phyloP scores from a whole-genome alignment of 2,329 filamentous ascomycete genomes.

The Coniochaeta pulveracea region DNA sequence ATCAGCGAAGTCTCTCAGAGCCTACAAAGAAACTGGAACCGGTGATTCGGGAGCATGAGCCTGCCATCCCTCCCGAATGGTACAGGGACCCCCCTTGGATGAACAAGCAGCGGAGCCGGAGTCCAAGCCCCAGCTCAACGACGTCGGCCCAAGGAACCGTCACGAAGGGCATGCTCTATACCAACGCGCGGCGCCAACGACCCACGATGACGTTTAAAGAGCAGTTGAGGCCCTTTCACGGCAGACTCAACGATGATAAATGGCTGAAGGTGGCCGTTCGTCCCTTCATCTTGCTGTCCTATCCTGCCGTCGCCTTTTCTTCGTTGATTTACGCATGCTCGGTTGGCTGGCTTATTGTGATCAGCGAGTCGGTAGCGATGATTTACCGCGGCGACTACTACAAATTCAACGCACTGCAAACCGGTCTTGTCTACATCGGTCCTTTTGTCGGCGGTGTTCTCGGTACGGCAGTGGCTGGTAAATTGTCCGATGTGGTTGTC shows the following conservation, averaged over 20 bases:
- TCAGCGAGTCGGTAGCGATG: constrained; percentile 75
- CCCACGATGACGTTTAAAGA: constrained; percentile 62
- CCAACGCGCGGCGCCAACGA: constrained; percentile 52
- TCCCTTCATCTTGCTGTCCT: constrained; percentile 77
- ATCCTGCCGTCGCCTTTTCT: constrained; percentile 85
- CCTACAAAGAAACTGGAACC: neutral
- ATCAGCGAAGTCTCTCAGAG: neutral
- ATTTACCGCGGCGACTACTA: constrained; percentile 69
- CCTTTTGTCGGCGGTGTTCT: constrained; percentile 83
- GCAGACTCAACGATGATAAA: constrained; percentile 63
- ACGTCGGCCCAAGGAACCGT: constrained; percentile 6
- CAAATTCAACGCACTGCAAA: constrained; percentile 69
- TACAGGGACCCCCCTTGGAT: neutral
- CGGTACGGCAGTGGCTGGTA: constrained; percentile 85
- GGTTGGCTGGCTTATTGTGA: constrained; percentile 89
- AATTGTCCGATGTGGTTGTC: constrained; percentile 76
- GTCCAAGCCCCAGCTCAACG: constrained; percentile 12
- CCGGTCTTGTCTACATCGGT: constrained; percentile 79
- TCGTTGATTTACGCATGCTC: constrained; percentile 75
- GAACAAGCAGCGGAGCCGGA: too few relatives aligned
- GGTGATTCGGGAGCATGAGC: neutral
- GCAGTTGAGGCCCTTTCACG: constrained; percentile 67
- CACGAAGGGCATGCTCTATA: constrained; percentile 46
- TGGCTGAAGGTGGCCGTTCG: constrained; percentile 71
- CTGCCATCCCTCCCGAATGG: neutral